phyloP scores from a whole-genome alignment of 352 stramenopile species.

The Phytophthora cactorum region DNA sequence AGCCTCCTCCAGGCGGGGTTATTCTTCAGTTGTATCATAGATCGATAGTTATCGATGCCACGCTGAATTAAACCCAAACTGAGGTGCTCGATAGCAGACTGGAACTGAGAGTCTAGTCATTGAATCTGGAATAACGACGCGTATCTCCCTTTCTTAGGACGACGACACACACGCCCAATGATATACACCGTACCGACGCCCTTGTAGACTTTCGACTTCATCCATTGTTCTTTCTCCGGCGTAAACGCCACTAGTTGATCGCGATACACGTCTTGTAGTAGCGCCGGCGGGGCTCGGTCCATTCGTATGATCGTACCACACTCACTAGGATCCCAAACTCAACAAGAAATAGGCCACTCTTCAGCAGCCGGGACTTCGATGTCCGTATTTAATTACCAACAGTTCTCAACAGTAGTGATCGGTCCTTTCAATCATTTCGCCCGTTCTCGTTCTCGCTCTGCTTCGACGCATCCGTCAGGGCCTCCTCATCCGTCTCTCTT shows the following conservation, averaged over 20 bases:
- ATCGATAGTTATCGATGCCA: background rate
- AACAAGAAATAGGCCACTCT: no score
- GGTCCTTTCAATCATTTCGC: no score
- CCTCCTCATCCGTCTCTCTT: no score
- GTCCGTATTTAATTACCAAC: no score
- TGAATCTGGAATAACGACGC: conserved; percentile 2
- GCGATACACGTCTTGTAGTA: conserved; percentile 9
- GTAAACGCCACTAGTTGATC: conserved; percentile 10
- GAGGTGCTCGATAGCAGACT: conserved; percentile 1
- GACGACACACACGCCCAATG: conserved; percentile 9
- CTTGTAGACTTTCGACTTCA: conserved; percentile 4
- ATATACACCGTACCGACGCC: conserved; percentile 10
- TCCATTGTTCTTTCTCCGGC: conserved; percentile 5
- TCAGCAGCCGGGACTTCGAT: no score
- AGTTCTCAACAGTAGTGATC: no score
- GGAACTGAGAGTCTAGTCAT: conserved; percentile 12
- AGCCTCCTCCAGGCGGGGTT: background rate
- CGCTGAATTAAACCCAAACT: background rate
- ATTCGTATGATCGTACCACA: no score
- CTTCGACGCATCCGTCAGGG: no score
- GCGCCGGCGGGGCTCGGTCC: background rate
- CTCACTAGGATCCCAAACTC: no score
- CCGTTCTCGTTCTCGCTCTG: no score
- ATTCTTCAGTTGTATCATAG: background rate
- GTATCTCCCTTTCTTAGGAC: background rate